phyloP scores from a whole-genome alignment of 2,329 filamentous ascomycete genomes.

The Xylaria sp. region DNA sequence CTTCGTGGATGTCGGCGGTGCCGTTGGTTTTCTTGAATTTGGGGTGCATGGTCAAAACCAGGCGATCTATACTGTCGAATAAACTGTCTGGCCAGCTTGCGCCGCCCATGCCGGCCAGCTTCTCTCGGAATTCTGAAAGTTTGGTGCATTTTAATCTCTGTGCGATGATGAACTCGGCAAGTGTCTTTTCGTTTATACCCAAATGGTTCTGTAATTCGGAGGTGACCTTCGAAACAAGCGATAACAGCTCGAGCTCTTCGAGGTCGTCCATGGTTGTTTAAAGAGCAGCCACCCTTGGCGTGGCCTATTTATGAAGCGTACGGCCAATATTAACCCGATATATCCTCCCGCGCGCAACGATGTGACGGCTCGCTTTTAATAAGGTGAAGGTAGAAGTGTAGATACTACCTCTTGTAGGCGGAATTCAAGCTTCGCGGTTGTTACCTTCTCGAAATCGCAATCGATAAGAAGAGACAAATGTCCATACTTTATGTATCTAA shows the following conservation, averaged over 20 bases:
- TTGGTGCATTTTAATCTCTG: conserved; percentile 81
- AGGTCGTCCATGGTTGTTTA: conserved; percentile 81
- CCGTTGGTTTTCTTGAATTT: conserved; percentile 71
- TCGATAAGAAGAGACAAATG: conserved; percentile 27
- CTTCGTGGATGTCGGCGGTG: conserved; percentile 56
- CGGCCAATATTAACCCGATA: not conserved
- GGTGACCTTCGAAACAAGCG: conserved; percentile 92
- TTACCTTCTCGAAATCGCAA: conserved; percentile 14
- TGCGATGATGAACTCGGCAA: conserved; percentile 95
- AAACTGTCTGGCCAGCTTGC: conserved; percentile 86
- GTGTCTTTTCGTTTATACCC: conserved; percentile 90
- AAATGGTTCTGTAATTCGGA: conserved; percentile 95
- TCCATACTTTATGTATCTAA: not conserved
- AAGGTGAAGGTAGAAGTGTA: not conserved
- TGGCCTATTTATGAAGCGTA: not conserved
- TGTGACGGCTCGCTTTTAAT: not conserved
- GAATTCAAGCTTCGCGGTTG: conserved; percentile 14
- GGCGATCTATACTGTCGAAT: conserved; percentile 88
- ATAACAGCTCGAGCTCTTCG: conserved; percentile 89
- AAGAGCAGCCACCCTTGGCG: conserved; percentile 9
- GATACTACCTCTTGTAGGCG: not conserved
- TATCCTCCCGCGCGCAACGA: not conserved
- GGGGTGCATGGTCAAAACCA: conserved; percentile 91
- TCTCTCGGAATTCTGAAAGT: conserved; percentile 78
- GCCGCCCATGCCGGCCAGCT: conserved; percentile 79